These are phyloP conservation scores for Protomyces lactucae-debilis DNA, from an alignment of 1,139 yeast species.

Conservation along the genomic window DNA sequence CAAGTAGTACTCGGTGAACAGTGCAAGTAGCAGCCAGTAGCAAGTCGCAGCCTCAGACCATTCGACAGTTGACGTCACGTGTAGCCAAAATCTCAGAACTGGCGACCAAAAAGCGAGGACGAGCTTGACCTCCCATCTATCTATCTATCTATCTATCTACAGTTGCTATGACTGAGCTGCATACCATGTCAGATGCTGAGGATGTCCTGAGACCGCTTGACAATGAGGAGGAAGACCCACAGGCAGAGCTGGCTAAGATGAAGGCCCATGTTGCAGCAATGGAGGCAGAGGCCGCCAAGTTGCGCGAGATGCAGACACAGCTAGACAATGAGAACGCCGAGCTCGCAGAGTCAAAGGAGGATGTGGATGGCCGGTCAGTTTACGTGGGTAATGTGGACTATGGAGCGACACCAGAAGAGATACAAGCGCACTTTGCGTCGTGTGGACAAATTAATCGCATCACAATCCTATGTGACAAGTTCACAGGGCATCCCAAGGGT, in stretches of 20 bases:
- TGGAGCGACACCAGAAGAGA: conserved; percentile 70
- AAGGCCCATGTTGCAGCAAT: conserved; percentile 43
- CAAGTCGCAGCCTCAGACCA: no score
- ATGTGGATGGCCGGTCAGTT: conserved; percentile 70
- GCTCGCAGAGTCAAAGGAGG: conserved; percentile 49
- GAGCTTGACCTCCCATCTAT: no score
- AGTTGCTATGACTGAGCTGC: neutral
- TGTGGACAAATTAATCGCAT: conserved; percentile 80
- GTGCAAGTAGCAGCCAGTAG: no score
- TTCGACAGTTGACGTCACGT: no score
- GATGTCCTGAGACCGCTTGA: conserved; percentile 6
- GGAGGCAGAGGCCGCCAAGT: conserved; percentile 52
- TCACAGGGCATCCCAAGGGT: conserved; percentile 77
- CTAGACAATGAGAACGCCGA: conserved; percentile 46
- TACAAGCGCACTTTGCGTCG: conserved; percentile 68
- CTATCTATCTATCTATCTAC: no score
- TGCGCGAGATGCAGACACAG: conserved; percentile 52
- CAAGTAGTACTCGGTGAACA: no score
- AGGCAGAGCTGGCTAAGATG: conserved; percentile 33
- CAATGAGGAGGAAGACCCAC: conserved; percentile 22
- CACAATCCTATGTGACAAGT: conserved; percentile 67
- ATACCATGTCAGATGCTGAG: conserved; percentile 12
- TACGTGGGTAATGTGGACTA: conserved; percentile 87
- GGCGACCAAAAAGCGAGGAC: no score
- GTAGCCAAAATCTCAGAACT: no score